These are phyloP conservation scores for Monosporascus sp. DNA, from an alignment of 2,329 filamentous ascomycete species.

Conservation along the genomic window DNA sequence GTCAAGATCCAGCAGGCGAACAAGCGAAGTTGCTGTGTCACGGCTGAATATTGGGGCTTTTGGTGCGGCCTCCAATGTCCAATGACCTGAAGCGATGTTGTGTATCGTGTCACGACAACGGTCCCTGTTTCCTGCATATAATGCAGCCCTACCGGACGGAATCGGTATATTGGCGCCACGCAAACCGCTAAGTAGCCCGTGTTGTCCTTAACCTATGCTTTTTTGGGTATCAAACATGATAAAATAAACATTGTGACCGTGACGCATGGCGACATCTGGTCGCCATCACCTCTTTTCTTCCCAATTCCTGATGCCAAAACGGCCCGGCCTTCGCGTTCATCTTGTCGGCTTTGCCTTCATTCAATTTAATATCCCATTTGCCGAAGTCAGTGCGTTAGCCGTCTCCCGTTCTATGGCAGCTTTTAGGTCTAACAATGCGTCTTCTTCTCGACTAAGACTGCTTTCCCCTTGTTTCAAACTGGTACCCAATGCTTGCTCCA, in stretches of 20 bases:
- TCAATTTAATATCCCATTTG: not conserved
- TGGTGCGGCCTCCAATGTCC: not conserved
- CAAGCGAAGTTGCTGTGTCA: slow-evolving; percentile 12
- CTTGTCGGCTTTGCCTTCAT: not conserved
- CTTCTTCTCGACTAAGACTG: slow-evolving; percentile 23
- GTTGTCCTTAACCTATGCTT: not conserved
- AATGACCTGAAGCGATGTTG: not conserved
- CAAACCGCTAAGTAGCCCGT: not conserved
- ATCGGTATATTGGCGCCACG: not conserved
- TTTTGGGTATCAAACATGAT: not conserved
- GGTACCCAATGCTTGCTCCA: slow-evolving; percentile 1
- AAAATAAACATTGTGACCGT: not conserved
- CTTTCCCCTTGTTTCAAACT: slow-evolving; percentile 9
- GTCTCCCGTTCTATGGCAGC: slow-evolving; percentile 17
- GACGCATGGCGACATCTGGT: not conserved
- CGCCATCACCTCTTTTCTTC: not conserved
- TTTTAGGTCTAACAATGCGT: slow-evolving; percentile 21
- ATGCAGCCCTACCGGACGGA: not conserved
- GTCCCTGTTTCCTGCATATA: not conserved
- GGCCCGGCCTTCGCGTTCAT: not conserved
- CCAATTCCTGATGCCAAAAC: not conserved
- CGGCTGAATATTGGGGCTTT: not conserved
- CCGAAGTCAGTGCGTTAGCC: slow-evolving; percentile 1
- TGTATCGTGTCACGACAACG: not conserved
- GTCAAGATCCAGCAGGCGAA: slow-evolving; percentile 6